Percentiles rank a stretch among this genome's conserved stretches.
phyloP scores from a whole-genome alignment of 345 rosid genomes.

The Bruguiera gymnorhiza region DNA sequence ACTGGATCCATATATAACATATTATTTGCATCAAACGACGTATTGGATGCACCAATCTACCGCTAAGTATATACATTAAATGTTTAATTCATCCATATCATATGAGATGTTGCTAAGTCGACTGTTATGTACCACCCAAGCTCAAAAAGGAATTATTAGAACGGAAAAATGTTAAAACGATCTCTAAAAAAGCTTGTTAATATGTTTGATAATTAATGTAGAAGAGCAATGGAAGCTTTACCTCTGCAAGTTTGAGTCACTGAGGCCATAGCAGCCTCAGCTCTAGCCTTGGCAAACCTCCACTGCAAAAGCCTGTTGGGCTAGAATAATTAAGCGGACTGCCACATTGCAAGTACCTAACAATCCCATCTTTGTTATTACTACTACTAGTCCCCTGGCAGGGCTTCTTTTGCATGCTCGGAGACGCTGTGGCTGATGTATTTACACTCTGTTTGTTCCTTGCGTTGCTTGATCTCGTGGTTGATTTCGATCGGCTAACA shows the following conservation, averaged over 20 bases:
- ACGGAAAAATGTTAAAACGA: too few species aligned
- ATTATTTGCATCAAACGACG: too few species aligned
- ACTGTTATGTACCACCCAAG: too few species aligned
- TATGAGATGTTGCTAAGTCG: too few species aligned
- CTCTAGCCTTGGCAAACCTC: conserved; percentile 61
- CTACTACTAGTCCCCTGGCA: background rate
- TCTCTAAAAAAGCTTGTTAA: too few species aligned
- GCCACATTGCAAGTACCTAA: conserved; percentile 39
- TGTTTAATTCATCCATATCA: too few species aligned
- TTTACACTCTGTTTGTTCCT: conserved; percentile 11
- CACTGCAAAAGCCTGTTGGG: conserved; percentile 49
- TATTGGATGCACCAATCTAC: too few species aligned
- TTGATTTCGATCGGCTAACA: conserved; percentile 38
- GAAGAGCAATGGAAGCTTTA: conserved; percentile 12
- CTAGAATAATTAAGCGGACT: conserved; percentile 28
- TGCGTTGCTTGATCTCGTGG: conserved; percentile 29
- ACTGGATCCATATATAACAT: too few species aligned
- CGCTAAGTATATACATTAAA: too few species aligned
- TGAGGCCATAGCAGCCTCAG: conserved; percentile 40
- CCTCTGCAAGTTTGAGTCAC: conserved; percentile 40
- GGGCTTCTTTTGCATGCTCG: conserved; percentile 16
- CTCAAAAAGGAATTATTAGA: too few species aligned
- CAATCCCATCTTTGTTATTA: conserved; percentile 23
- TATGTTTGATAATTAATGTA: background rate
- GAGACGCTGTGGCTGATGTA: background rate